Base-by-base conservation (phyloP, 768 basidiomycete genomes). In the Neoboletus magnificus region DNA sequence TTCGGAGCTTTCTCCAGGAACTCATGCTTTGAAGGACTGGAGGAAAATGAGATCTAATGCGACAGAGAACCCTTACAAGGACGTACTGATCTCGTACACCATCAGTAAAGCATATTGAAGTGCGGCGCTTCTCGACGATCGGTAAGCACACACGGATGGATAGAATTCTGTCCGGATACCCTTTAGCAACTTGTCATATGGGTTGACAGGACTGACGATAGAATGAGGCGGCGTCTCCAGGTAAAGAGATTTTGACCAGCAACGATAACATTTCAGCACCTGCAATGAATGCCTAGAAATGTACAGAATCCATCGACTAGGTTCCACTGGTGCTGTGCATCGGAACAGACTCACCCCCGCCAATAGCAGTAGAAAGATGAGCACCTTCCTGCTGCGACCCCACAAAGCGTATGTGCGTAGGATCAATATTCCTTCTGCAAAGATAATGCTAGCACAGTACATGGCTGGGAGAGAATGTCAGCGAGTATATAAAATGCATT, bases 391-490 rank as follows among this genome's bases (percentile, higher is more conserved):
- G 32, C 42, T 66, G 27, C 59, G 62, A 50, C 55, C 56, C 62
- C 66, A 67, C 48, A 67, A 42, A 27, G 66, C 65, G 20, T 64
- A 69, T 20, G 67, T 69, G 32, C 66, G 67, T 1, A 69, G 46
- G 23, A 69, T 69, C 45, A 67, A 57, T 22, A 69, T 55, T 7
- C 45, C 62, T 51, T 61, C 59, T 0, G 62, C 44, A 15, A 54
- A 50, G 16, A 68, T 20, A 20, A 64, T 33, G n/a, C 65, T 59
- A 13, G 47, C 46, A 25, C 2, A 57, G 46, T 56, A 69, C 3
- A 58, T 23, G 18, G 30, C 63, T 68, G 39, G 37, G n/a, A 11
- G 12, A 22, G 12, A 16, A 23, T 20, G 27, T 68, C 36, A 60
- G 27, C 6, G 20, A 42, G 29, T 3, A 25, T 1, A 7, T 36